phyloP scores from a whole-genome alignment of 495 filamentous ascomycete species.

The Tuber calosporum region DNA sequence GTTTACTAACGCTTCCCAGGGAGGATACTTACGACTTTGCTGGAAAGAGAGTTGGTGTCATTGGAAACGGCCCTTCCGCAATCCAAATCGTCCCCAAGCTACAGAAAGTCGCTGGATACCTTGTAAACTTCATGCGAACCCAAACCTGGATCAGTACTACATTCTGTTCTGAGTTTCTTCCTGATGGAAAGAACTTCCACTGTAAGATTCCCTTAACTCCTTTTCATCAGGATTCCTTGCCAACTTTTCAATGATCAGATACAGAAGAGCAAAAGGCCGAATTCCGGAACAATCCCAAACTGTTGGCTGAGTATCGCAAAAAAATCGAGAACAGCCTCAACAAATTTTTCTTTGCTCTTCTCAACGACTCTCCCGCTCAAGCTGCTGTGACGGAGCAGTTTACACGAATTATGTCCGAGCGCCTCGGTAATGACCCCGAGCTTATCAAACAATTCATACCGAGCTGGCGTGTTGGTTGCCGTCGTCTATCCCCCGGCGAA shows the following conservation, averaged over 20 bases:
- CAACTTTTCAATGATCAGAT: slow-evolving; percentile 45
- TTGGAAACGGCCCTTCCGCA: slow-evolving; percentile 49
- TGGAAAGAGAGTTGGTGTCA: slow-evolving; percentile 50
- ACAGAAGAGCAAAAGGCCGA: slow-evolving; percentile 47
- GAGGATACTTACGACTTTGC: slow-evolving; percentile 46
- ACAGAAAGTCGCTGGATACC: slow-evolving; percentile 25
- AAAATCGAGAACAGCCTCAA: slow-evolving; percentile 50
- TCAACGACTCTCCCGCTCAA: slow-evolving; percentile 45
- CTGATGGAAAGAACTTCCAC: slow-evolving; percentile 46
- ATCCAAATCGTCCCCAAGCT: slow-evolving; percentile 40
- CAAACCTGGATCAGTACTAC: slow-evolving; percentile 33
- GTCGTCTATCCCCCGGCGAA: slow-evolving; percentile 50
- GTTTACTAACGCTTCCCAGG: neutral
- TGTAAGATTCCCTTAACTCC: slow-evolving; percentile 19
- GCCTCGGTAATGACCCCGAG: slow-evolving; percentile 42
- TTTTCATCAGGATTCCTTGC: slow-evolving; percentile 46
- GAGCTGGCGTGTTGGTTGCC: slow-evolving; percentile 47
- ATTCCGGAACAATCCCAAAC: slow-evolving; percentile 46
- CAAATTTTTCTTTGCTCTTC: slow-evolving; percentile 45
- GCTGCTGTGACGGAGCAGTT: slow-evolving; percentile 43
- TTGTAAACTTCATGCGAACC: slow-evolving; percentile 31
- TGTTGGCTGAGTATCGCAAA: slow-evolving; percentile 47
- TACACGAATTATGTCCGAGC: slow-evolving; percentile 45
- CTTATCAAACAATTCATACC: slow-evolving; percentile 49
- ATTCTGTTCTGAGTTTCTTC: slow-evolving; percentile 20